Evolutionary conservation across 345 rosid species (phyloP), one percentile per base, ranked within the genome.

Genomic region (Sisymbrium irio): DNA sequence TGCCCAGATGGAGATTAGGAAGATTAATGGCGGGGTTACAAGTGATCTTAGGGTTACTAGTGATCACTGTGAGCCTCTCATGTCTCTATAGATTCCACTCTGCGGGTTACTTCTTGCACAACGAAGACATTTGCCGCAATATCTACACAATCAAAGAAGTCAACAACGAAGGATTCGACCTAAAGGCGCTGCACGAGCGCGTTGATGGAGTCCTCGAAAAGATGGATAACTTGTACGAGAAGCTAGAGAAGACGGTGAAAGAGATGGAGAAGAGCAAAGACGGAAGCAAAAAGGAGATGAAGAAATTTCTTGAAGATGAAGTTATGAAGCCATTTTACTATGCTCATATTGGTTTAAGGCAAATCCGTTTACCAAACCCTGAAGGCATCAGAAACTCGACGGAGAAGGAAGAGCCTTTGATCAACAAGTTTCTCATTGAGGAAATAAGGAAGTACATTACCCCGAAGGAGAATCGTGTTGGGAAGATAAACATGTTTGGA

Each of bases 381-480:
- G 78, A 83, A 54, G 89, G 81, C 65, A 75, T 81, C 41, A 67
- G 79, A 15, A 87, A 87, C 72, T 50, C 72, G 2, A 82, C 80
- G 3, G 66, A 74, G 50, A 79, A 79, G 20, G 97, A 89, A 74
- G 84, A 81, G 35, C 97, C 98, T 7, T 84, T 91, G 88, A 86
- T 88, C 60, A 89, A 94, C 72, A 67, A 73, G 6, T 89, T 94
- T 35, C 75, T 85, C 40, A 56, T 60, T 1, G 97, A 91, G 76
- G 97, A 94, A 84, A 87, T 91, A 27, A 63, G 95, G 71, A 83
- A 88, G 79, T 94, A 91, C 62, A 82, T 91, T 6, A 80, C 90
- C 17, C 96, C 96, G 0, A 89, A 89, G 72, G 86, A 76, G 62
- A 94, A 81, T 75, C 72, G 90, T n/a, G 72, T 72, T 9, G 89